phyloP scores from a whole-genome alignment of 306 rosid species.

The Notholithocarpus densiflorus region DNA sequence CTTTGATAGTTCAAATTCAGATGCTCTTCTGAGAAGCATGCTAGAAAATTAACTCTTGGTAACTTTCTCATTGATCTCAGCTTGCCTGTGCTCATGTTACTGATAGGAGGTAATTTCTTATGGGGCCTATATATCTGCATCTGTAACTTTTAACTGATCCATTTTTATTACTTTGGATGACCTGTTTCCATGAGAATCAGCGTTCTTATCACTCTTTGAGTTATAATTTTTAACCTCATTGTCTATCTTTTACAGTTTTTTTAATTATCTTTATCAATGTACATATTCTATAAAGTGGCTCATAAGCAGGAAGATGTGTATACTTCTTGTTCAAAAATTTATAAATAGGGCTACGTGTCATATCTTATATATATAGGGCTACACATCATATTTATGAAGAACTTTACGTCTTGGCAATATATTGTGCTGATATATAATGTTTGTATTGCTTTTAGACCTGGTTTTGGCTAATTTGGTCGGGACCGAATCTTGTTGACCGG shows the following conservation, averaged over 20 bases:
- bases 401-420: too few species aligned
- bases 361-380: too few species aligned
- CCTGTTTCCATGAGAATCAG: background rate
- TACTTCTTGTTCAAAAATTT: background rate
- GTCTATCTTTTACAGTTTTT: background rate
- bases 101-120: background rate
- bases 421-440: too few species aligned
- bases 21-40: background rate
- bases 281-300: background rate
- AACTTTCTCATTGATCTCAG: background rate
- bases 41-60: background rate
- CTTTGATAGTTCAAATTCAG: too few species aligned
- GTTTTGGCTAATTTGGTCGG: too few species aligned
- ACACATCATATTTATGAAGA: too few species aligned
- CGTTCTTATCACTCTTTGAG: background rate
- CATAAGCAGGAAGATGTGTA: background rate
- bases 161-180: background rate
- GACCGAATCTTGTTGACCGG: too few species aligned
- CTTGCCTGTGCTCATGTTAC: background rate
- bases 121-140: background rate
- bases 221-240: background rate
- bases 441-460: too few species aligned
- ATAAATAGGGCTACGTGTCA: background rate
- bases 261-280: background rate
- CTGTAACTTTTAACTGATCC: too few species aligned